Base-by-base conservation (phyloP, 768 basidiomycete species). In the Russula foetens region DNA sequence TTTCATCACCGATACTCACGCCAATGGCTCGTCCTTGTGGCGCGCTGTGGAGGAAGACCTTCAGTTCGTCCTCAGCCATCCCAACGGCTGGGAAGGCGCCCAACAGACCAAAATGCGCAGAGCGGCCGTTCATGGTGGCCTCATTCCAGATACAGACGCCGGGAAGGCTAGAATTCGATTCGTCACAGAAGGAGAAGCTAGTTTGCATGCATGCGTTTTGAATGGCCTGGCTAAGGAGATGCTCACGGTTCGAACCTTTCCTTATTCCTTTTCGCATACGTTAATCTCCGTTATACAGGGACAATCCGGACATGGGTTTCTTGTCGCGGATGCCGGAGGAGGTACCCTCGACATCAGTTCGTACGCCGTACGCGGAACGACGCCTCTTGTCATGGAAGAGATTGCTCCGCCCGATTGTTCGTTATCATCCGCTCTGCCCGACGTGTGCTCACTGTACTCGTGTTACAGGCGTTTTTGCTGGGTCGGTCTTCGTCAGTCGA, bases 161-260 rank as follows among this genome's bases (percentile, higher is more conserved):
- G 88, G 87, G 3, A 83, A 82, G 63, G 81, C 87, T 1, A 76
- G 85, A 58, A 88, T 91, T 66, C 76, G 86, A 39, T 90, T 91
- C 64, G 88, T 91, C 54, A 91, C 88, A 3, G 88, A 90, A 69
- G 88, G 88, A 55, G 88, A 91, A 73, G 88, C 88, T 0, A 90
- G 88, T 77, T 73, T 91, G 66, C 88, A 91, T 69, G 85, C 88
- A 0, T 90, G 88, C 70, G 83, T 90, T 4, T 71, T 88, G 66
- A 90, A 84, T 67, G 88, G 88, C 9, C 77, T 91, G 3, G 88
- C 88, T 19, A 83, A 81, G 3, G 88, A 90, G 64, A 85, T 90
- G 35, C 81, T 91, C 64, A 84, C 83, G 54, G 88, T 89, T 64
- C 48, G 79, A 73, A 8, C 12, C 17, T 56, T 60, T 28, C 58